A percentile compares a stretch with the other conserved stretches of the same genome.
Conservation (phyloP, 495 filamentous ascomycete genomes). For the Trichodelitschia bisporula region DNA sequence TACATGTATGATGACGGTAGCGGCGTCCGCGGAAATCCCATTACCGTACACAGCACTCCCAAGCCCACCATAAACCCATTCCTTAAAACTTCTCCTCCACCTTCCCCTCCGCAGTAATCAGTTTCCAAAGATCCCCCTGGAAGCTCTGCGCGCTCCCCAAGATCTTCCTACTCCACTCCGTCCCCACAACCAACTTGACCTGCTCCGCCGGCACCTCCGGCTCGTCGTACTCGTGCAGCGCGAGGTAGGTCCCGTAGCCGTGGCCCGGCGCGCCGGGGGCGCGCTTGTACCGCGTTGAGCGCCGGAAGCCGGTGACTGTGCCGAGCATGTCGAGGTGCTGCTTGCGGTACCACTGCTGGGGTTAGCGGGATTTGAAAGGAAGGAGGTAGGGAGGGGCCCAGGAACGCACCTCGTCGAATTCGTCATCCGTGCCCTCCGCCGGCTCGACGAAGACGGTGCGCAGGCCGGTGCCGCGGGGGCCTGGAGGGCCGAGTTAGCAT, state of each 20-base stretch:
- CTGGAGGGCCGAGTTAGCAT: too few species aligned
- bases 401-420: conserved; percentile 10
- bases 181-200: conserved; percentile 2
- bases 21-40: too few species aligned
- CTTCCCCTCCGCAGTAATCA: too few species aligned
- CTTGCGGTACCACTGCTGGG: too few species aligned
- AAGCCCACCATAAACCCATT: too few species aligned
- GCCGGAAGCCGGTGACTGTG: conserved; percentile 5
- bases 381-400: too few species aligned
- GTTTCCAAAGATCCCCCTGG: conserved; percentile 4
- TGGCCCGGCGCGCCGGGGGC: conserved; percentile 2
- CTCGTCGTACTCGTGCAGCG: conserved; percentile 8
- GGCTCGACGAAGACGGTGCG: conserved; percentile 7
- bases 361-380: too few species aligned
- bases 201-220: conserved; percentile 4
- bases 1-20: too few species aligned
- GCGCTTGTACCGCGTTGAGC: conserved; percentile 8
- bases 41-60: too few species aligned
- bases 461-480: conserved; percentile 2
- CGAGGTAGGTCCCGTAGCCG: too few species aligned
- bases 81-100: too few species aligned
- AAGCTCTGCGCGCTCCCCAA: conserved; percentile 1
- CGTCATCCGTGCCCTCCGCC: conserved; percentile 3
- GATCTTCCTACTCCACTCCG: conserved; percentile 8
- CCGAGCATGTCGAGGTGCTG: conserved; percentile 9